Conservation (phyloP, 306 rosid genomes). For the Prunus fruticosa region DNA sequence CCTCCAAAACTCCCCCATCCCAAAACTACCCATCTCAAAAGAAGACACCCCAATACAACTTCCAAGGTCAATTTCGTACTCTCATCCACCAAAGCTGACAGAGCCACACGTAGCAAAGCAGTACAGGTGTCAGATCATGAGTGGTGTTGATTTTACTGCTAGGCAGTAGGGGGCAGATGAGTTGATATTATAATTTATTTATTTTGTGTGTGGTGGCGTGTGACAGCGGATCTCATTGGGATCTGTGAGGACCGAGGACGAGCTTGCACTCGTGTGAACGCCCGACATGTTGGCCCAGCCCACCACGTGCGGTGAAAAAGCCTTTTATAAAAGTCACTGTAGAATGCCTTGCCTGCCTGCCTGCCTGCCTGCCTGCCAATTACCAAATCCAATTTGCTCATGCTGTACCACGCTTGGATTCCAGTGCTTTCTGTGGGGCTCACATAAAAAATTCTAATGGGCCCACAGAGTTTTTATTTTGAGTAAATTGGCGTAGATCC, state of each 20-base stretch:
- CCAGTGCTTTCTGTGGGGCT: background rate
- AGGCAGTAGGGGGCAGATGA: conserved; percentile 36
- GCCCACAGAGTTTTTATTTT: background rate
- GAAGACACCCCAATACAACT: background rate
- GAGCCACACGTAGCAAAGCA: conserved; percentile 23
- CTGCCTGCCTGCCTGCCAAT: background rate
- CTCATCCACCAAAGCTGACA: conserved; percentile 13
- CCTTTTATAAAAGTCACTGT: background rate
- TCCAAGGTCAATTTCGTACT: conserved; percentile 21
- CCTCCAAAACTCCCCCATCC: conserved; percentile 25
- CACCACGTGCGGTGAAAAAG: conserved; percentile 67
- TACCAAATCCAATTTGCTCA: background rate
- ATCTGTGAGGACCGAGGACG: conserved; percentile 28
- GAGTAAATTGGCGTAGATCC: no score
- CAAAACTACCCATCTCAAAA: conserved; percentile 30
- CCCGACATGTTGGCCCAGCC: conserved; percentile 50
- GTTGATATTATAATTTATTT: background rate
- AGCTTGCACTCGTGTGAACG: conserved; percentile 74
- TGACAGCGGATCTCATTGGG: conserved; percentile 48
- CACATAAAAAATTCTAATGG: background rate
- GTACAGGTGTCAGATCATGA: conserved; percentile 29
- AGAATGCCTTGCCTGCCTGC: background rate
- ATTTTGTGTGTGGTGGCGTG: background rate
- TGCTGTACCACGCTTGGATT: background rate
- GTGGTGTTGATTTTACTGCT: conserved; percentile 39